Percentiles rank a stretch among this genome's conserved stretches.
phyloP scores from a whole-genome alignment of 768 basidiomycete genomes.

The Podaxis sp. region DNA sequence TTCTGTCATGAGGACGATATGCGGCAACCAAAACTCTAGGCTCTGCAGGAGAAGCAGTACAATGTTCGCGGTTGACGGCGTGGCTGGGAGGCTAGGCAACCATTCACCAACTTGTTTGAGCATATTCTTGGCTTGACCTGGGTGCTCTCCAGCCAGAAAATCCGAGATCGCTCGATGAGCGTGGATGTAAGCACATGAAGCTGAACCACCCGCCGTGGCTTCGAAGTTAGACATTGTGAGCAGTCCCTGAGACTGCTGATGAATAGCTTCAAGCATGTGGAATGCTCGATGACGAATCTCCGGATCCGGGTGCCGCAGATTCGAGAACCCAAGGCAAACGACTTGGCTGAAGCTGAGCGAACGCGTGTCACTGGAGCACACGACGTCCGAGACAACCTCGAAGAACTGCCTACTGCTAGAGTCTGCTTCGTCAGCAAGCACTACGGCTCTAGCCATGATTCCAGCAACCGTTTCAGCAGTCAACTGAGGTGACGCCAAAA shows the following conservation, averaged over 20 bases:
- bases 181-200: conserved; percentile 75
- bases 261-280: conserved; percentile 69
- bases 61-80: conserved; percentile 42
- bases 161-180: conserved; percentile 78
- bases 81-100: conserved; percentile 61
- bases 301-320: conserved; percentile 71
- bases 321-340: conserved; percentile 76
- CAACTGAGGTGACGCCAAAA: conserved; percentile 57
- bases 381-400: conserved; percentile 70
- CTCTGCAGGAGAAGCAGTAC: conserved; percentile 69
- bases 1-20: conserved; percentile 67
- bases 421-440: conserved; percentile 49
- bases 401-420: conserved; percentile 70
- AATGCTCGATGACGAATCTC: conserved; percentile 75
- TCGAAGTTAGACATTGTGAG: conserved; percentile 72
- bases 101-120: conserved; percentile 70
- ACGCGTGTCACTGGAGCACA: conserved; percentile 51
- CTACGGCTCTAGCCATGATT: conserved; percentile 66
- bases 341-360: conserved; percentile 73
- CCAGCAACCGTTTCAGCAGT: conserved; percentile 61
- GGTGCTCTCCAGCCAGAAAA: conserved; percentile 76
- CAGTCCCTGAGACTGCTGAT: conserved; percentile 65
- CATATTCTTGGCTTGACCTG: conserved; percentile 59
- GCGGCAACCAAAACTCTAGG: conserved; percentile 81
- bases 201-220: conserved; percentile 65